Percentiles rank a stretch among this genome's conserved stretches.
These are phyloP conservation scores for Termitomyces sp. DNA, from an alignment of 768 basidiomycete species.

Conservation along the genomic window DNA sequence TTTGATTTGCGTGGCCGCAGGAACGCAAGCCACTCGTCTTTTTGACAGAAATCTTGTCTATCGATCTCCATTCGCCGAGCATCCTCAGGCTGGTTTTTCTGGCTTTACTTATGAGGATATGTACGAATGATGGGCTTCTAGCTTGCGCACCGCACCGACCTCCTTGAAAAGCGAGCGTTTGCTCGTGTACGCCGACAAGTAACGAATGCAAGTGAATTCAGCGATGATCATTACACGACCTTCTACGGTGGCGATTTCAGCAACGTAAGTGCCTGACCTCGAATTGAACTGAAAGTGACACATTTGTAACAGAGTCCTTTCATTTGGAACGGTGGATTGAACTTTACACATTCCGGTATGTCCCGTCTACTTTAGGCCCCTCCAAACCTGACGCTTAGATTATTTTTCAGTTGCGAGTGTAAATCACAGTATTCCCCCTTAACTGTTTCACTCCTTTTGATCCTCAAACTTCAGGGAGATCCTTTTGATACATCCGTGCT, in stretches of 20 bases:
- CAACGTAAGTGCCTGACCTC: not conserved
- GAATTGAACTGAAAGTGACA: not conserved
- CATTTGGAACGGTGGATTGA: not conserved
- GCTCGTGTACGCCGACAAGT: not conserved
- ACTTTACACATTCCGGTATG: not conserved
- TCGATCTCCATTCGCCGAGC: slow-evolving; percentile 32
- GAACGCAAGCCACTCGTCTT: slow-evolving; percentile 13
- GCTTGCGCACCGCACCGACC: not conserved
- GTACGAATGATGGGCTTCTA: not conserved
- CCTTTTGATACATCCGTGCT: not conserved
- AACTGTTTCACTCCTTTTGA: not conserved
- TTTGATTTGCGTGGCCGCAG: not conserved
- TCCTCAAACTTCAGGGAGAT: slow-evolving; percentile 18
- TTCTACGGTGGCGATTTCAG: not conserved
- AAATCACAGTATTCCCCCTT: not conserved
- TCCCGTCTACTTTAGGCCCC: not conserved
- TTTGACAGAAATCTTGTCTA: slow-evolving; percentile 40
- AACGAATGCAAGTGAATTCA: slow-evolving; percentile 14
- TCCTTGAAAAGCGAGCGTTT: not conserved
- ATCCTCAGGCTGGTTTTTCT: slow-evolving; percentile 29
- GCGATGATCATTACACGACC: not conserved
- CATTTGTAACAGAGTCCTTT: not conserved
- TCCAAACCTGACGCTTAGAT: not conserved
- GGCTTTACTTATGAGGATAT: slow-evolving; percentile 14
- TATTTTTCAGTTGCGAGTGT: not conserved